These are phyloP conservation scores for Protomyces lactucae-debilis DNA, from an alignment of 1,139 yeast genomes.

Conservation along the genomic window DNA sequence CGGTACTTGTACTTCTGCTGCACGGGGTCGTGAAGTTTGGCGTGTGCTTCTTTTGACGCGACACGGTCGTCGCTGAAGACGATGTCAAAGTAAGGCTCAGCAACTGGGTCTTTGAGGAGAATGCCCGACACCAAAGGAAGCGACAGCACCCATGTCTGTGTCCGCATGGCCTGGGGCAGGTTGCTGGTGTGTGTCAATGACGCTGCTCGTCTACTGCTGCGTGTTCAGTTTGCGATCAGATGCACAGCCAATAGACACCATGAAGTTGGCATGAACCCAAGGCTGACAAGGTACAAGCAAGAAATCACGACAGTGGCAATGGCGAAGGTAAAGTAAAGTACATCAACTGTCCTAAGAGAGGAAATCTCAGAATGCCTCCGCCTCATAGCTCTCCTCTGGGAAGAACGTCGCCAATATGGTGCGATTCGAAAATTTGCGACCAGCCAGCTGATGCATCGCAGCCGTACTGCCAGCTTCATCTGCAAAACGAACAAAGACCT, in stretches of 20 bases:
- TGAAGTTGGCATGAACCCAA: too few relatives aligned
- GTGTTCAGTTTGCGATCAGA: background rate
- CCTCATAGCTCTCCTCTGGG: slow-evolving; percentile 52
- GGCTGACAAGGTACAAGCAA: background rate
- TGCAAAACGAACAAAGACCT: slow-evolving; percentile 62
- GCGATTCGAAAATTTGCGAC: slow-evolving; percentile 64
- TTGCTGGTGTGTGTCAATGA: background rate
- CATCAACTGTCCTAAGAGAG: background rate
- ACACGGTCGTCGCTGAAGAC: background rate
- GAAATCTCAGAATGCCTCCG: slow-evolving; percentile 6
- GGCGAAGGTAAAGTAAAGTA: background rate
- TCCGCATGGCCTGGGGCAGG: background rate
- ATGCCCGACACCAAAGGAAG: background rate
- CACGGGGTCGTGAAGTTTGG: background rate
- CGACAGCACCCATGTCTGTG: background rate
- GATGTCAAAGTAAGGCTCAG: slow-evolving; percentile 12
- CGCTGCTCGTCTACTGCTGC: background rate
- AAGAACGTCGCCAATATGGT: slow-evolving; percentile 63
- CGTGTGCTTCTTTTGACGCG: background rate
- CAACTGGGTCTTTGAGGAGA: slow-evolving; percentile 1
- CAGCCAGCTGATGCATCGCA: slow-evolving; percentile 63
- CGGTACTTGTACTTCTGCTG: background rate
- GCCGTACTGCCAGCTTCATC: slow-evolving; percentile 49
- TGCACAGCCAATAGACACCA: background rate
- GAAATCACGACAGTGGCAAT: background rate